Evolutionary conservation across 208 protist species (phyloP).

Genomic region (Paratrypanosoma confusum): DNA sequence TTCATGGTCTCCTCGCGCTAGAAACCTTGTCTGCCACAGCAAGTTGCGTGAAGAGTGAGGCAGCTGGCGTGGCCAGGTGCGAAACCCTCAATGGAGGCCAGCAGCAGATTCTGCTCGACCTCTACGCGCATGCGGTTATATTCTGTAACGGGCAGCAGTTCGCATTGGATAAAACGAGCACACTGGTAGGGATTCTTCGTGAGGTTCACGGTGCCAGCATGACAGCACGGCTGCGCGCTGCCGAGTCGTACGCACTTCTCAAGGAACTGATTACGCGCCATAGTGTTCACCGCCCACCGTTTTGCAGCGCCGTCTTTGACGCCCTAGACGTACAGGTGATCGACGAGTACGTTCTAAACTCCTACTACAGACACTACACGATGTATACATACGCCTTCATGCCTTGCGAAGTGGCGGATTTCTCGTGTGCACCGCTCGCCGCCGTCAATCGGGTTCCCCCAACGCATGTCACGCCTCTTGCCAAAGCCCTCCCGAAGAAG

Average conservation of each 20-base stretch:
- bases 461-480: slow-evolving; percentile 35
- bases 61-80: not conserved
- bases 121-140: slow-evolving; percentile 72
- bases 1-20: too few relatives aligned
- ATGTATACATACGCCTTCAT: slow-evolving; percentile 88
- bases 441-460: slow-evolving; percentile 46
- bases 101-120: slow-evolving; percentile 54
- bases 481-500: slow-evolving; percentile 30
- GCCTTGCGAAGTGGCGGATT: slow-evolving; percentile 37
- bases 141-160: slow-evolving; percentile 55
- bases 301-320: slow-evolving; percentile 72
- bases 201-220: slow-evolving; percentile 63
- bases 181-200: slow-evolving; percentile 60
- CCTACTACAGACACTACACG: slow-evolving; percentile 88
- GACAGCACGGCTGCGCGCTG: slow-evolving; percentile 30
- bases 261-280: slow-evolving; percentile 65
- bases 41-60: too few relatives aligned
- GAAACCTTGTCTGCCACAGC: too few relatives aligned
- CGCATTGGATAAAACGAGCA: slow-evolving; percentile 69
- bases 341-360: slow-evolving; percentile 74
- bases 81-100: slow-evolving; percentile 21
- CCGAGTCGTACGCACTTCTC: slow-evolving; percentile 58
- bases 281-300: slow-evolving; percentile 81
- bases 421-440: slow-evolving; percentile 36
- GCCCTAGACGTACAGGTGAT: slow-evolving; percentile 72